Base-by-base conservation (phyloP, 108 stramenopile species). In the Nitzschia sp. region DNA sequence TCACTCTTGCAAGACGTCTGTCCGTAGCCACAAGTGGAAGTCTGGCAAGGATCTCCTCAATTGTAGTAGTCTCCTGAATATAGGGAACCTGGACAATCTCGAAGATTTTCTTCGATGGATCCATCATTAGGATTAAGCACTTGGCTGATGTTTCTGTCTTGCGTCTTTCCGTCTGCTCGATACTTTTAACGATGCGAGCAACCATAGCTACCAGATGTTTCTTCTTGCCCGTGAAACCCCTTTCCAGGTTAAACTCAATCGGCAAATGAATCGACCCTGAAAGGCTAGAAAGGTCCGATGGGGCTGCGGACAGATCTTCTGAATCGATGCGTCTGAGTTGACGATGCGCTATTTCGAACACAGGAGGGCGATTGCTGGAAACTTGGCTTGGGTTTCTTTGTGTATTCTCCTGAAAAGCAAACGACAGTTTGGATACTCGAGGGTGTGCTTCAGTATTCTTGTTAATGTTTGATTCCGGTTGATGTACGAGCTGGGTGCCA, bases 71-170 rank as follows among this genome's bases (percentile, higher is more conserved):
- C 16, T 33, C 33, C 3, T n/a, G 29, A 8, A 3, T 15, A 26
- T 67, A 67, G 11, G 53, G 53, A 25, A 36, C 53, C n/a, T 46
- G 53, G 6, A 67, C 53, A 22, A 67, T 67, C 33, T 67, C 66
- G 25, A 67, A 67, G 21, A 67, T 55, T 55, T 38, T 46, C 17
- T 55, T 16, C 36, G 21, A 29, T 22, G 66, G 66, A 27, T 67
- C n/a, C 34, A 47, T 67, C 30, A 67, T 17, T 19, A 67, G 53
- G 27, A 67, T 27, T 29, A 55, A 22, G 33, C 66, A 67, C 28
- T 48, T 63, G 25, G 46, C 15, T 26, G 28, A 19, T 35, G 11
- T 9, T 22, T 35, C 36, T 35, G 11, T n/a, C 9, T n/a, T 35
- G 3, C 36, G 6, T 16, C 2, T 60, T 22, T 60, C 59, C 3